A percentile compares a stretch with the other conserved stretches of the same genome.
Conservation (phyloP, 2,329 filamentous ascomycete genomes). For the Curvularia sp. region DNA sequence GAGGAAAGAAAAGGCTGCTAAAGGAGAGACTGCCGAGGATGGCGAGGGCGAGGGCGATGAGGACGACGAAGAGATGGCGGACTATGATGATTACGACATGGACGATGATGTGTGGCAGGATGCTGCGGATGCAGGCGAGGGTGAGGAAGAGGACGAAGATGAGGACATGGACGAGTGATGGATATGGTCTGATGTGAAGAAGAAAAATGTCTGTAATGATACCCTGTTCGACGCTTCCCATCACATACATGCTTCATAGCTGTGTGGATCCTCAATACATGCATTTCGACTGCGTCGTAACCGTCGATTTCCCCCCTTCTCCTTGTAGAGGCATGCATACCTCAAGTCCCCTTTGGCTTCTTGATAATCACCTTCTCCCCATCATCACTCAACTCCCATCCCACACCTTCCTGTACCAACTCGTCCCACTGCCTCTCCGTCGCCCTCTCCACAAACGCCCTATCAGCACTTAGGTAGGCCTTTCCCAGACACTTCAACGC, state of each 20-base stretch:
- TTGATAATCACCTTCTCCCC: conserved; percentile 78
- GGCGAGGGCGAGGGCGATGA: conserved; percentile 61
- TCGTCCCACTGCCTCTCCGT: conserved; percentile 75
- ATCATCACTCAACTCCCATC: conserved; percentile 75
- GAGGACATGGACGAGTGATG: conserved; percentile 57
- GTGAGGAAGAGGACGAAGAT: conserved; percentile 56
- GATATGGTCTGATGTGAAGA: conserved; percentile 10
- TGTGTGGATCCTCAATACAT: conserved; percentile 1
- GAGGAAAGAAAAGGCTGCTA: conserved; percentile 62
- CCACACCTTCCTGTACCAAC: conserved; percentile 74
- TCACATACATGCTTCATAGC: background rate
- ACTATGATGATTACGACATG: conserved; percentile 53
- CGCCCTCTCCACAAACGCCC: conserved; percentile 71
- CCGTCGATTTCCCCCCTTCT: background rate
- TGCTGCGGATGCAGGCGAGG: conserved; percentile 57
- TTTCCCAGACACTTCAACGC: conserved; percentile 86
- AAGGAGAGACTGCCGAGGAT: conserved; percentile 48
- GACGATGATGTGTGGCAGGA: conserved; percentile 63
- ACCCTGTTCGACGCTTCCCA: conserved; percentile 35
- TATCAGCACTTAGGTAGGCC: conserved; percentile 77
- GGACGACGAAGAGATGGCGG: conserved; percentile 55
- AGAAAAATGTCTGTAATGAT: conserved; percentile 35
- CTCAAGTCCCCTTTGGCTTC: conserved; percentile 58
- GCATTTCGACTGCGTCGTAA: background rate
- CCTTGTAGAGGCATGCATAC: background rate